Evolutionary conservation across 2,329 filamentous ascomycete genomes (phyloP).

Genomic region (Tolypocladium guangdongense): DNA sequence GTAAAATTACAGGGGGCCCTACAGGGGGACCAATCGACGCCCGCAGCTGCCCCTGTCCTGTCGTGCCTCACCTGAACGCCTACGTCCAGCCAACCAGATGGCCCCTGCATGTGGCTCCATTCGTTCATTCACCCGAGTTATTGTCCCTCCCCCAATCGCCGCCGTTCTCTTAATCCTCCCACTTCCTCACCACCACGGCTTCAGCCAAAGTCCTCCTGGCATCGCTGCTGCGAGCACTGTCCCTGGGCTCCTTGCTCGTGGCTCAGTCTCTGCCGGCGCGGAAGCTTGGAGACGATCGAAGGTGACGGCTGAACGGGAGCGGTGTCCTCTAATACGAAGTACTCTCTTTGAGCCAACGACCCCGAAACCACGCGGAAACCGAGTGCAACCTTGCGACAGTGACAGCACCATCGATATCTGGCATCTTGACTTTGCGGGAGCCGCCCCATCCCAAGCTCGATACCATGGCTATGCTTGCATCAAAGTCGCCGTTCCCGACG

Average conservation of each 20-base stretch:
- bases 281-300: neutral
- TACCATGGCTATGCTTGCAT: slow-evolving; percentile 62
- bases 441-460: slow-evolving; percentile 19
- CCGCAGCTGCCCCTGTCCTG: neutral
- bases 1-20: neutral
- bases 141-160: neutral
- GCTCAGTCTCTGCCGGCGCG: neutral
- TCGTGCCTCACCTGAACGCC: neutral
- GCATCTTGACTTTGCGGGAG: neutral
- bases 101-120: neutral
- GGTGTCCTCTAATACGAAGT: neutral
- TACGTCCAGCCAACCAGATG: neutral
- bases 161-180: neutral
- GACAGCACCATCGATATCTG: neutral
- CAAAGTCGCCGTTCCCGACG: slow-evolving; percentile 59
- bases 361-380: neutral
- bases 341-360: neutral
- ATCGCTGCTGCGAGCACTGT: neutral
- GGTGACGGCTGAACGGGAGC: neutral
- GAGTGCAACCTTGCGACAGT: neutral
- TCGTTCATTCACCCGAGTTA: neutral
- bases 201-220: neutral
- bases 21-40: neutral
- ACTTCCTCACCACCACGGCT: neutral
- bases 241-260: neutral